Evolutionary conservation across 2,329 filamentous ascomycete genomes (phyloP).

Genomic region (Hymenoscyphus repandus): DNA sequence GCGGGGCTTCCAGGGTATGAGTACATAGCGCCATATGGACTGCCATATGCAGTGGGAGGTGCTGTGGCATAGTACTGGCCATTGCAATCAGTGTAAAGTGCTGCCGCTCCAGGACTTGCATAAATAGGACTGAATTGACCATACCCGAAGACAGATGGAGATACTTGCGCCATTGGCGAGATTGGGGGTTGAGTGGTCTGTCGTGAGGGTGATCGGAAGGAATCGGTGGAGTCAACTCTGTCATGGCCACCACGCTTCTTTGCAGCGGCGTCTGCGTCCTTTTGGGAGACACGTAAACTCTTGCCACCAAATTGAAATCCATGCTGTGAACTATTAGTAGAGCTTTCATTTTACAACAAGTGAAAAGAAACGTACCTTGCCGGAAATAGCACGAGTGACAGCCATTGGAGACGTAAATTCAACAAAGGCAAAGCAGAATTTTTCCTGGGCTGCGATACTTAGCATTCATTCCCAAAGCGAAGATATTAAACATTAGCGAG

Average conservation of each 20-base stretch:
- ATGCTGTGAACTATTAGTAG: conserved; percentile 17
- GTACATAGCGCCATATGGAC: not conserved
- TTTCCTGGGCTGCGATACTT: conserved; percentile 23
- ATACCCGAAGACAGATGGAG: conserved; percentile 12
- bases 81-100: conserved; percentile 16
- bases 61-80: conserved; percentile 18
- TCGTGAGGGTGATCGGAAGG: conserved; percentile 16
- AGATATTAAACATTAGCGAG: not conserved
- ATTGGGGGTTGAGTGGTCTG: conserved; percentile 7
- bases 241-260: conserved; percentile 8
- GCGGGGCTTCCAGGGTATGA: not conserved
- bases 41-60: not conserved
- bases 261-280: conserved; percentile 23
- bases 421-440: conserved; percentile 33
- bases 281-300: conserved; percentile 26
- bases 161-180: conserved; percentile 14
- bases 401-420: conserved; percentile 25
- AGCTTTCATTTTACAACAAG: not conserved
- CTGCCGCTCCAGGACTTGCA: not conserved
- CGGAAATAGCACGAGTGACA: conserved; percentile 19
- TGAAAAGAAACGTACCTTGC: conserved; percentile 19
- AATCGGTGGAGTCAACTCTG: conserved; percentile 7
- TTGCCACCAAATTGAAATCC: conserved; percentile 21
- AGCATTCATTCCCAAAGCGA: conserved; percentile 5
- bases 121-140: conserved; percentile 2